phyloP scores from a whole-genome alignment of 345 rosid species.

The Abelmoschus esculentus region DNA sequence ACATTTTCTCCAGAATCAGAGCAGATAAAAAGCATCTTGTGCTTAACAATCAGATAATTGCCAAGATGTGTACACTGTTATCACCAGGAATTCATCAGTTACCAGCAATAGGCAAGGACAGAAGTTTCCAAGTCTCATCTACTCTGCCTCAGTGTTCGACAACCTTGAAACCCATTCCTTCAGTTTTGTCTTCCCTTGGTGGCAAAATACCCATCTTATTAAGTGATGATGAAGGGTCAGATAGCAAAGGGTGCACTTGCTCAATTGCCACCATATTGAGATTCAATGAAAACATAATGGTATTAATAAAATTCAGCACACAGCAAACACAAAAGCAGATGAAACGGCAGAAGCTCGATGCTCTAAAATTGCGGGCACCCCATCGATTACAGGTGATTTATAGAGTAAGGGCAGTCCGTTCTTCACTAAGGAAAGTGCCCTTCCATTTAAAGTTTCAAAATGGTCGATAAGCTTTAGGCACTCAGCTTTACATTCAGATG shows the following conservation, averaged over 20 bases:
- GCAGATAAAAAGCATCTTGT: no score
- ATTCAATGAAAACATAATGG: conserved; percentile 54
- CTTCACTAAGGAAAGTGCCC: conserved; percentile 57
- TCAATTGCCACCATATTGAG: conserved; percentile 66
- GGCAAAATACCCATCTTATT: conserved; percentile 41
- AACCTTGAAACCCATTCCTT: conserved; percentile 9
- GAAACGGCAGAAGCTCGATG: conserved; percentile 18
- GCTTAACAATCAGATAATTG: no score
- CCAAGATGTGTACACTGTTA: no score
- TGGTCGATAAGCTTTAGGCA: conserved; percentile 76
- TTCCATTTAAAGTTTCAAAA: background rate
- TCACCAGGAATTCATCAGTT: no score
- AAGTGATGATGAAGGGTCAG: conserved; percentile 69
- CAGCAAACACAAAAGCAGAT: conserved; percentile 43
- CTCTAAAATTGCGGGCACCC: conserved; percentile 67
- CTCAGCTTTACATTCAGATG: conserved; percentile 80
- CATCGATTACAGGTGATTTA: conserved; percentile 69
- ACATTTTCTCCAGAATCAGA: no score
- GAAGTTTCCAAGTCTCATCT: conserved; percentile 85
- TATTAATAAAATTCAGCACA: conserved; percentile 83
- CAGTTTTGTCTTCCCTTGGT: conserved; percentile 78
- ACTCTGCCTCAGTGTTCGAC: conserved; percentile 57
- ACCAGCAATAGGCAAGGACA: conserved; percentile 40
- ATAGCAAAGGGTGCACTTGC: conserved; percentile 44
- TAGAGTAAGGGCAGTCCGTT: conserved; percentile 8